Evolutionary conservation across 129 eudicot genomes (phyloP).

Genomic region (Chrysanthemum lavandulifolium): DNA sequence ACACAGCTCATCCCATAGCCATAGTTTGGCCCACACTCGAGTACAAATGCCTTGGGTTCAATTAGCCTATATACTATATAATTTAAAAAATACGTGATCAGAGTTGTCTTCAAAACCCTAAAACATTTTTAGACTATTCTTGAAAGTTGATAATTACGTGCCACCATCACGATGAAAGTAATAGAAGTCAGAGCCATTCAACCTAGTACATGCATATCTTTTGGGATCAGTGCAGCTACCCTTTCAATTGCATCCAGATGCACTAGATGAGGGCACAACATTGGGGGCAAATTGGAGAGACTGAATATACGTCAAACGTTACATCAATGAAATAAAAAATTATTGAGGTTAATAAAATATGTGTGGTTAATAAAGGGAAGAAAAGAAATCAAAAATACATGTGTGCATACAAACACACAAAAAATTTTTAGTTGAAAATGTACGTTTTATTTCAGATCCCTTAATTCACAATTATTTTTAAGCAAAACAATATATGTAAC

Average conservation of each 20-base stretch:
- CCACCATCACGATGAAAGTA: conserved; percentile 87
- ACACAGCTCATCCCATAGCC: conserved; percentile 80
- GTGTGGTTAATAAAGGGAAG: background rate
- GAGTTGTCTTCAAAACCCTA: background rate
- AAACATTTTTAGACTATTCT: background rate
- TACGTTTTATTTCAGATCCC: no score
- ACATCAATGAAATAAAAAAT: no score
- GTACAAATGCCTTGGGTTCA: no score
- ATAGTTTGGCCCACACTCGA: conserved; percentile 79
- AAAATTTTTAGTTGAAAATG: background rate
- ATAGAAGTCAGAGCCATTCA: conserved; percentile 78
- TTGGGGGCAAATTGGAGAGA: conserved; percentile 45
- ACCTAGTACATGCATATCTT: conserved; percentile 78
- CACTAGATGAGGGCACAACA: conserved; percentile 44
- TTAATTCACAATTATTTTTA: no score
- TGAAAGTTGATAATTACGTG: conserved; percentile 43
- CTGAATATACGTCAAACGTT: conserved; percentile 45
- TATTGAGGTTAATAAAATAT: no score
- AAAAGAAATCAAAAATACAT: background rate
- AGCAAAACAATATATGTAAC: no score
- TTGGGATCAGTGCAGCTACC: conserved; percentile 61
- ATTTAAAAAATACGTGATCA: background rate
- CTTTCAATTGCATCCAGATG: conserved; percentile 69
- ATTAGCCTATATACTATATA: no score
- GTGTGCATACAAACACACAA: background rate